phyloP scores from a whole-genome alignment of 2,329 filamentous ascomycete genomes.

The Chaetomiaceae sp. region DNA sequence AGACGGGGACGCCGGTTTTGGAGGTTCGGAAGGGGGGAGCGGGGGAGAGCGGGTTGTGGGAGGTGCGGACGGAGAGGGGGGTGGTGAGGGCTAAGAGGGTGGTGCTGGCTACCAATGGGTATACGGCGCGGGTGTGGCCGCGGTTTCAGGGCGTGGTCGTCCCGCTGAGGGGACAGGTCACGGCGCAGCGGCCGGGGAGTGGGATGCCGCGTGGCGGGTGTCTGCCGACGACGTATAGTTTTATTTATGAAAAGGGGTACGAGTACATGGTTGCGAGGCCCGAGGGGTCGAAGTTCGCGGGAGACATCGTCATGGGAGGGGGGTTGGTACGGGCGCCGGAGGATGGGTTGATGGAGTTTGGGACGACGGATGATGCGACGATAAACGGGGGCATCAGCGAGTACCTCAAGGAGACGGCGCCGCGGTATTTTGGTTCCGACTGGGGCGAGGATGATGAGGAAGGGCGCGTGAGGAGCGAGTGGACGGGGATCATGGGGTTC shows the following conservation, averaged over 20 bases:
- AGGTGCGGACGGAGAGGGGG: conserved; percentile 41
- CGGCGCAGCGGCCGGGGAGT: conserved; percentile 37
- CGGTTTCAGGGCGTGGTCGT: conserved; percentile 45
- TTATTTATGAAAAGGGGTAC: conserved; percentile 57
- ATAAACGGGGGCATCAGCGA: conserved; percentile 48
- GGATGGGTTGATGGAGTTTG: conserved; percentile 46
- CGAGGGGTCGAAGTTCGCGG: conserved; percentile 38
- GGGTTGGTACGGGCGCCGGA: conserved; percentile 42
- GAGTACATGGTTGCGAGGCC: conserved; percentile 63
- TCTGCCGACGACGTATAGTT: conserved; percentile 53
- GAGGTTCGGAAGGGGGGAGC: conserved; percentile 12
- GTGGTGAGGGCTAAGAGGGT: conserved; percentile 39
- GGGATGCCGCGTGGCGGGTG: conserved; percentile 34
- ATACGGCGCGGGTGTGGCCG: conserved; percentile 43
- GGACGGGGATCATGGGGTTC: conserved; percentile 56
- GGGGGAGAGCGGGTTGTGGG: conserved; percentile 30
- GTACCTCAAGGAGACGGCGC: conserved; percentile 42
- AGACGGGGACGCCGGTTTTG: conserved; percentile 45
- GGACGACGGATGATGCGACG: conserved; percentile 52
- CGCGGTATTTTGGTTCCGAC: conserved; percentile 48
- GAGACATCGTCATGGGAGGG: conserved; percentile 60
- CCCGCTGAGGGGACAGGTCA: conserved; percentile 48
- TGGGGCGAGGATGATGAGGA: conserved; percentile 44
- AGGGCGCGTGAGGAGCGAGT: conserved; percentile 42
- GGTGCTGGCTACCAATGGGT: conserved; percentile 52